Evolutionary conservation across 257 asterid species (phyloP), one percentile per base, ranked within the genome.

Genomic region (Solanum lignicaule): DNA sequence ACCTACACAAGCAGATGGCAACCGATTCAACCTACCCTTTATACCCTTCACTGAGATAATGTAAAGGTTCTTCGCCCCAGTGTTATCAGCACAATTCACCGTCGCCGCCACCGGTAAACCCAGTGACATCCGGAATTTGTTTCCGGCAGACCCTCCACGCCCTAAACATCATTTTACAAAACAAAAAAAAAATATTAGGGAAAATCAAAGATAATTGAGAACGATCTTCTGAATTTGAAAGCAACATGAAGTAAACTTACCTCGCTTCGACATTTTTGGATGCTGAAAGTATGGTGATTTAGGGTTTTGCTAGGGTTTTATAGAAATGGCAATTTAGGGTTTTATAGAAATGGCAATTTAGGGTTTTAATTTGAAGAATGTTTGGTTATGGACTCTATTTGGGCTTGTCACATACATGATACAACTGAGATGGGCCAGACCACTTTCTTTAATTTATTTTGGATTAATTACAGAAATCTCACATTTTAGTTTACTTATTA

Each of bases 51-150:
- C 95, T 38, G 96, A 93, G 3, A 93, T 93, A 3, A 94, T 94
- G 88, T 92, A 94, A 23, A 92, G 92, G 84, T 92, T 93, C 92
- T 92, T 92, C 2, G 93, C 94, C 0, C 93, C 95, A 0, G 94
- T 92, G 72, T 91, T 94, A 27, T 93, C 94, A 29, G 94, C 95
- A 60, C 94, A 93, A 87, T 94, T 92, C 82, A 93, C 95, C 79
- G 97, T 91, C 87, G 94, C 95, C 89, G 95, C 94, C 93, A 91
- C 94, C 71, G 97, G 97, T 81, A 94, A 89, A 86, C 93, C 97
- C 55, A 91, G 93, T 14, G 94, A 91, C 95, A 91, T 93, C 89
- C 96, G 89, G 91, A 92, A 93, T 90, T 93, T 92, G 92, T 93
- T 93, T 32, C 96, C 95, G 46, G 98, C 94, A 18, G 94, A 48